Evolutionary conservation across 2,329 filamentous ascomycete genomes (phyloP), one percentile per base, ranked within the genome.

Genomic region (Fonsecaea pedrosoi): DNA sequence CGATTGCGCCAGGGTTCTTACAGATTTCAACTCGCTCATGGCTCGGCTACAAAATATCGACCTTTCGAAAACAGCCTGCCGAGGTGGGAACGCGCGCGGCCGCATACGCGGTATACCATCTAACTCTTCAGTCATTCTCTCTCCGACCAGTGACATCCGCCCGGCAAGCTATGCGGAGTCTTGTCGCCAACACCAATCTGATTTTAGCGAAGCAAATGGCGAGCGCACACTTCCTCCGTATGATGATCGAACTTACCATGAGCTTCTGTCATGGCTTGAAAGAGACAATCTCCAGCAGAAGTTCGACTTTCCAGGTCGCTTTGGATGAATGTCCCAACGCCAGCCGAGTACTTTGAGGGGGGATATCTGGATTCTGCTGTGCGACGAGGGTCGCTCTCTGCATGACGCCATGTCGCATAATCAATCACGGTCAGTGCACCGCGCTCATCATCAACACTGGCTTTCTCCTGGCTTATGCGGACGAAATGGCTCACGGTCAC

Each of bases 1-100:
- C 48, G 65, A 67, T 48, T 67, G 65, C 30, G 53, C 60, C 13
- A 57, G 54, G 18, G 65, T 67, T 25, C 65, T 67, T 2, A 53
- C 54, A 10, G 65, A 67, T 32, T 61, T 67, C 54, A 59, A 60
- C 45, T 64, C 60, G 35, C 37, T 67, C 34, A 60, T 64, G 65
- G 54, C 34, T 12, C 34, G 60, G 37, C 35, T 67, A 30, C 53
- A 48, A 32, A 59, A 48, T 15, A 37, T 67, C 42, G 65, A 67
- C 40, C 30, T 67, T 15, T 63, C 54, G 13, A 67, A 37, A 35
- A 57, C 65, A 7, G 54, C 35, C 13, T 30, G 40, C 21, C 54
- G 60, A 37, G 21, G 25, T 13, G 60, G 34, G 7, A 32, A 42
- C n/a, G 13, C 56, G 13, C 54, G 59, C 15, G 45, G 15, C 7